Evolutionary conservation across 106 monocot genomes (phyloP).

Genomic region (Gastrodia elata): DNA sequence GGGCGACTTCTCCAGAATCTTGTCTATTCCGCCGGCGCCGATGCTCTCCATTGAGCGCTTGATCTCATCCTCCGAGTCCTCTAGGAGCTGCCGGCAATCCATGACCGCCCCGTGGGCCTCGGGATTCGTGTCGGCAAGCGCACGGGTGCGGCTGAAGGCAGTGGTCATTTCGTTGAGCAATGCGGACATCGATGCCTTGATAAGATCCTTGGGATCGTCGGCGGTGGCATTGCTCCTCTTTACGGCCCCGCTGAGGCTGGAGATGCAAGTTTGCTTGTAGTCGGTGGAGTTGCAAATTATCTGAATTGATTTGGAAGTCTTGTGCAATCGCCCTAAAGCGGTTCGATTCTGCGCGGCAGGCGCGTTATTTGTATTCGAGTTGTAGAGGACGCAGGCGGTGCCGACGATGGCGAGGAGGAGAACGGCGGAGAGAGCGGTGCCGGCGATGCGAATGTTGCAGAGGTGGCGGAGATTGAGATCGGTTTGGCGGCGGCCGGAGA

Average conservation of each 20-base stretch:
- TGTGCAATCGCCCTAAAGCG: background rate
- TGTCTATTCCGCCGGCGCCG: background rate
- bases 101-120: background rate
- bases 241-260: background rate
- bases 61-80: constrained; percentile 9
- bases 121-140: background rate
- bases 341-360: background rate
- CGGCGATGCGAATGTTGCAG: background rate
- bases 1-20: background rate
- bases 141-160: background rate
- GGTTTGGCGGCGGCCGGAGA: background rate
- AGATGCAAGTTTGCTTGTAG: constrained; percentile 2
- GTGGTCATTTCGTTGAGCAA: background rate
- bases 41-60: background rate
- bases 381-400: background rate
- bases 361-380: background rate
- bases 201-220: constrained; percentile 3
- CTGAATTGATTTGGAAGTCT: background rate
- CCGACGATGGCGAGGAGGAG: constrained; percentile 5
- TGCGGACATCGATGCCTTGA: constrained; percentile 1
- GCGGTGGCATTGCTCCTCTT: background rate
- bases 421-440: background rate
- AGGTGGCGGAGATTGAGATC: background rate
- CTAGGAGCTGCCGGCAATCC: constrained; percentile 1
- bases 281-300: constrained; percentile 4